phyloP scores from a whole-genome alignment of 495 filamentous ascomycete genomes.

The Aspergillus nidulans region DNA sequence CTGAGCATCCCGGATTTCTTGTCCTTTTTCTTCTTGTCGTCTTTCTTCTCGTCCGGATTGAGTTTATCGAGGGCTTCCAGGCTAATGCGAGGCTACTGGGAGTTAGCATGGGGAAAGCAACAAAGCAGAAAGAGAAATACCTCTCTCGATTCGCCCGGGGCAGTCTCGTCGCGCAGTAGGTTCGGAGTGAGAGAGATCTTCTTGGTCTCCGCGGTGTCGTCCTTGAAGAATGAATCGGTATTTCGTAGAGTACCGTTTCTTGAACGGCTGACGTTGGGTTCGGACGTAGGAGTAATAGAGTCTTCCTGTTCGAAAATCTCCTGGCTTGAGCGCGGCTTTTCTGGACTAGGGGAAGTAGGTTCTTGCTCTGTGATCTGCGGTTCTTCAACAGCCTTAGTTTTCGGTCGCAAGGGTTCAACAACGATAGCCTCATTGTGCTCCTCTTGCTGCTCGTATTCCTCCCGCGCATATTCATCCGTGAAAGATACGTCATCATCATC shows the following conservation, averaged over 20 bases:
- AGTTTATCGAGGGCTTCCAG: constrained; percentile 53
- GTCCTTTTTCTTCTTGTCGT: constrained; percentile 84
- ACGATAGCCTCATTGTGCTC: constrained; percentile 38
- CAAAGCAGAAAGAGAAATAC: constrained; percentile 32
- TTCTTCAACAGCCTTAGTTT: constrained; percentile 30
- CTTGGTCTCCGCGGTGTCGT: constrained; percentile 88
- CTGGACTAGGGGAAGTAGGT: constrained; percentile 27
- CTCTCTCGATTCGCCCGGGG: constrained; percentile 62
- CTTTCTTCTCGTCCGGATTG: constrained; percentile 56
- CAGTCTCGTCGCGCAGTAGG: constrained; percentile 79
- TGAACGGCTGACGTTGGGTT: constrained; percentile 60
- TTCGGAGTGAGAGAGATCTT: constrained; percentile 97
- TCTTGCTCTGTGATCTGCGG: constrained; percentile 25
- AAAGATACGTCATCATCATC: constrained; percentile 51
- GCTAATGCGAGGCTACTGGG: constrained; percentile 37
- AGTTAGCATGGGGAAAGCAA: constrained; percentile 41
- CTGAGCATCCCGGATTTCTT: constrained; percentile 90
- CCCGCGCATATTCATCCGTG: constrained; percentile 51
- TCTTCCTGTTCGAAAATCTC: constrained; percentile 57
- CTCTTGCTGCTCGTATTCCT: constrained; percentile 36
- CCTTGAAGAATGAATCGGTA: constrained; percentile 95
- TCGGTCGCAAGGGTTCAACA: constrained; percentile 44
- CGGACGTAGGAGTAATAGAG: constrained; percentile 27
- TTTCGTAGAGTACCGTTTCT: constrained; percentile 82
- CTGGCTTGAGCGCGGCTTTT: constrained; percentile 55